These are phyloP conservation scores for Penicillium sp. DNA, from an alignment of 2,329 filamentous ascomycete genomes.

Conservation along the genomic window DNA sequence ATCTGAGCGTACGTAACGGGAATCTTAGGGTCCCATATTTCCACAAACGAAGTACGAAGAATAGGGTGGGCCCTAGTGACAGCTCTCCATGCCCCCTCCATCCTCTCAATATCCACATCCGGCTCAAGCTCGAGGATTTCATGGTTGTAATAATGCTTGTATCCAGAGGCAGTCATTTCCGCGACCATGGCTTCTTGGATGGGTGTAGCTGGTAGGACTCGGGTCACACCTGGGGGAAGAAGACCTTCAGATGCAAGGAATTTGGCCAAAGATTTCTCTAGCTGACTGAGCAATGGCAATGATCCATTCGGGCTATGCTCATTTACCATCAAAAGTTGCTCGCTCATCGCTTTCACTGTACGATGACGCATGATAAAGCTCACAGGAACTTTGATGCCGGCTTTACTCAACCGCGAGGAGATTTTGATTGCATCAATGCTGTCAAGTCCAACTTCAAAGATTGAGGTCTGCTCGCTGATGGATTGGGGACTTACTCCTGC, in stretches of 20 bases:
- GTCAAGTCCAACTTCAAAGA: slow-evolving; percentile 83
- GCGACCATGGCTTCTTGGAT: slow-evolving; percentile 84
- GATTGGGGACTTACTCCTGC: slow-evolving; percentile 53
- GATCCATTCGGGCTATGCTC: slow-evolving; percentile 25
- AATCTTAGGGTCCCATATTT: slow-evolving; percentile 61
- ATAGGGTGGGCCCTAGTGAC: slow-evolving; percentile 66
- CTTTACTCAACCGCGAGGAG: slow-evolving; percentile 66
- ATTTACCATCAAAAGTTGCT: slow-evolving; percentile 18
- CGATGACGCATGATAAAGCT: slow-evolving; percentile 73
- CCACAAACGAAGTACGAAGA: slow-evolving; percentile 70
- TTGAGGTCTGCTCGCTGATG: slow-evolving; percentile 60
- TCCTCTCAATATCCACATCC: slow-evolving; percentile 54
- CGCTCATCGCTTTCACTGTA: slow-evolving; percentile 63
- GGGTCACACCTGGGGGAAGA: slow-evolving; percentile 50
- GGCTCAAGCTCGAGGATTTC: slow-evolving; percentile 66
- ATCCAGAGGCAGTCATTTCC: slow-evolving; percentile 74
- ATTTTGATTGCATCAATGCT: slow-evolving; percentile 90
- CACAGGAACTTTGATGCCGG: slow-evolving; percentile 62
- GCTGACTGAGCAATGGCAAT: slow-evolving; percentile 14
- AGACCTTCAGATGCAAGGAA: slow-evolving; percentile 40
- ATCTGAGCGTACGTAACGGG: slow-evolving; percentile 58
- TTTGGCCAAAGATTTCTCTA: slow-evolving; percentile 36
- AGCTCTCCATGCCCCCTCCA: slow-evolving; percentile 61
- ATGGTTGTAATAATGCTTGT: slow-evolving; percentile 79
- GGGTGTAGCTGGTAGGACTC: slow-evolving; percentile 71